Conservation (phyloP, 805 yeast genomes). For the Candida wancherniae region DNA sequence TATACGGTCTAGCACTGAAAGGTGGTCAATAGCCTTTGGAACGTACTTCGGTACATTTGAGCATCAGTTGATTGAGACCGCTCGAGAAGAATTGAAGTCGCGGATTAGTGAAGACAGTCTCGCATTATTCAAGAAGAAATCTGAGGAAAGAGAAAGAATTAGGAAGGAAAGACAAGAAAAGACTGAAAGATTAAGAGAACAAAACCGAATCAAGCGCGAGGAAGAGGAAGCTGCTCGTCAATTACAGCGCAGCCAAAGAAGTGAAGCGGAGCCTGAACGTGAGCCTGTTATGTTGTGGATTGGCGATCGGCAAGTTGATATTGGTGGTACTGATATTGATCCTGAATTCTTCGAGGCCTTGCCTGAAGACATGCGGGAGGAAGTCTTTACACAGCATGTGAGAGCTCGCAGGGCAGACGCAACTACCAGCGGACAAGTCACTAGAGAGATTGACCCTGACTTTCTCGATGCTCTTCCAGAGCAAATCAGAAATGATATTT, state of each 20-base stretch:
- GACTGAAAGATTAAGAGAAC: constrained; percentile 26
- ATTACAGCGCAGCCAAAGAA: no score
- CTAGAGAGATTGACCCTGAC: constrained; percentile 71
- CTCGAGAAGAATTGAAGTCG: constrained; percentile 16
- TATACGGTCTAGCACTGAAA: constrained; percentile 49
- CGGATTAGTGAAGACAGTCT: constrained; percentile 47
- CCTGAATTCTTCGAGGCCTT: constrained; percentile 85
- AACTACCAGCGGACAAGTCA: constrained; percentile 34
- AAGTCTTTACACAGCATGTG: constrained; percentile 80
- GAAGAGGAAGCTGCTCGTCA: constrained; percentile 19
- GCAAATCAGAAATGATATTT: constrained; percentile 55
- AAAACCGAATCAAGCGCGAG: constrained; percentile 24
- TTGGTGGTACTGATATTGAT: constrained; percentile 86
- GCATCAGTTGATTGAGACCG: constrained; percentile 1
- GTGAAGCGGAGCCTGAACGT: constrained; percentile 2
- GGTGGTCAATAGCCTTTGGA: constrained; percentile 62
- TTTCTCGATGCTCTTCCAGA: constrained; percentile 80
- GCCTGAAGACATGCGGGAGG: constrained; percentile 91
- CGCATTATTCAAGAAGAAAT: constrained; percentile 27
- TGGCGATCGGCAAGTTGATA: constrained; percentile 76
- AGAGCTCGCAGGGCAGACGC: constrained; percentile 67
- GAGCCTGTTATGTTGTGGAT: constrained; percentile 65
- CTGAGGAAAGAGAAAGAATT: constrained; percentile 23
- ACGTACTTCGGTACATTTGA: constrained; percentile 3
- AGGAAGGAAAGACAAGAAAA: constrained; percentile 28